Evolutionary conservation across 225 moss, liverwort and hornwort genomes (phyloP).

Genomic region (Lunularia cruciata): DNA sequence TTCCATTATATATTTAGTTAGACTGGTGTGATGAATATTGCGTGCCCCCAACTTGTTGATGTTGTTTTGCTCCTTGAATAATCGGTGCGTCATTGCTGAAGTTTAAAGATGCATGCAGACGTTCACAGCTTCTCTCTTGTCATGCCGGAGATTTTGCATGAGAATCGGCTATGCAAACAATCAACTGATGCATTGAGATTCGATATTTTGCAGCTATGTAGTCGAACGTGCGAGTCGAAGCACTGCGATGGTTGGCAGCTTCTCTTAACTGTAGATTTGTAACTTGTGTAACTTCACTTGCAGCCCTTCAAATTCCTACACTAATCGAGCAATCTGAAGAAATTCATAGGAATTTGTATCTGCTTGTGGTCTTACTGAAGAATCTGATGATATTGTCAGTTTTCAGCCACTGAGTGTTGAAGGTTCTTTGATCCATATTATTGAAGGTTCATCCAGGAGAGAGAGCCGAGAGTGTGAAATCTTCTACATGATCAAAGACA

Average conservation of each 20-base stretch:
- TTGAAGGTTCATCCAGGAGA: background rate
- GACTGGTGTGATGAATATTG: too few species aligned
- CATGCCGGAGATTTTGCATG: too few species aligned
- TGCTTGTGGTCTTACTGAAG: too few species aligned
- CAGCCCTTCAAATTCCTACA: background rate
- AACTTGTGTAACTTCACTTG: background rate
- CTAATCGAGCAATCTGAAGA: too few species aligned
- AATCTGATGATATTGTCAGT: too few species aligned
- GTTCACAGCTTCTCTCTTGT: too few species aligned
- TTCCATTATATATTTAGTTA: background rate
- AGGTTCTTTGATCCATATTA: too few species aligned
- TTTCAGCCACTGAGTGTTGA: too few species aligned
- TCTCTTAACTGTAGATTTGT: background rate
- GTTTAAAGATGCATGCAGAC: background rate
- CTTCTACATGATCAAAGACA: too few species aligned
- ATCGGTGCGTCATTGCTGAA: background rate
- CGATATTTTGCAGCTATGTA: slow-evolving; percentile 40
- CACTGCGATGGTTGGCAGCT: slow-evolving; percentile 34
- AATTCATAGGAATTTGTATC: too few species aligned
- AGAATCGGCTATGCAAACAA: too few species aligned
- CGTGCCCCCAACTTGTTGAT: background rate
- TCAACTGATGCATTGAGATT: background rate
- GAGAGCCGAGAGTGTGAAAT: background rate
- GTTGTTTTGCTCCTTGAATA: background rate
- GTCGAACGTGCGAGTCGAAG: slow-evolving; percentile 40